Base-by-base conservation (phyloP, 2,329 filamentous ascomycete species). In the Microsporum ferrugineum region DNA sequence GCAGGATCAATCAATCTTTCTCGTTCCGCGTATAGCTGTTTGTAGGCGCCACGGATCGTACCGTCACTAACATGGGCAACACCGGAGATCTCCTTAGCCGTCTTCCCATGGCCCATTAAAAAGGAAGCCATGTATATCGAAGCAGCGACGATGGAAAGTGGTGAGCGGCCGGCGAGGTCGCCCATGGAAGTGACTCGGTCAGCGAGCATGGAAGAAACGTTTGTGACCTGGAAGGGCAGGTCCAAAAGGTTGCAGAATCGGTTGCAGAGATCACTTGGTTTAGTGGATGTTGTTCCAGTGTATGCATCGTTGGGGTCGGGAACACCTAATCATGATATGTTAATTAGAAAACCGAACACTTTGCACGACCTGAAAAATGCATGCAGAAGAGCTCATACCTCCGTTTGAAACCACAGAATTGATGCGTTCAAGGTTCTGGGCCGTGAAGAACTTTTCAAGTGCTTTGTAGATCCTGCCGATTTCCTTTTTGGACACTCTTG, bases 121-220 rank as follows among this genome's bases (percentile, higher is more conserved):
- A 92, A 85, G 34, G 89, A 91, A 2, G 92, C 88, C 85, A 97
- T 94, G 79, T 94, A 99, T 73, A 99, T 96, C 73, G 91, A 95
- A 36, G 94, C 91, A 17, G 91, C 92, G 5, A 95, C 92, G 63
- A 95, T 90, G 0, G 92, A 96, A 57, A 99, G 80, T 23, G 94
- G 94, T 62, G 92, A 97, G 63, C 94, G 89, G 66, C 94, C 94
- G 39, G 92, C 91, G 63, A 97, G 82, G 60, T 90, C 87, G 62
- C 89, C 88, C 63, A 89, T 85, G 57, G 84, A 82, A 29, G 85
- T 86, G 66, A 94, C 89, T 71, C 87, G 85, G 66, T 87, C 82
- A 2, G 91, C 91, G 58, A 96, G 82, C 33, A 86, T 83, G 69
- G 87, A 84, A 1, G 91, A 88, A 31, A 96, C 85, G 71, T 89